Evolutionary conservation across 2,329 filamentous ascomycete genomes (phyloP), one percentile per base, ranked within the genome.

Genomic region (Stachybotrys chartarum): DNA sequence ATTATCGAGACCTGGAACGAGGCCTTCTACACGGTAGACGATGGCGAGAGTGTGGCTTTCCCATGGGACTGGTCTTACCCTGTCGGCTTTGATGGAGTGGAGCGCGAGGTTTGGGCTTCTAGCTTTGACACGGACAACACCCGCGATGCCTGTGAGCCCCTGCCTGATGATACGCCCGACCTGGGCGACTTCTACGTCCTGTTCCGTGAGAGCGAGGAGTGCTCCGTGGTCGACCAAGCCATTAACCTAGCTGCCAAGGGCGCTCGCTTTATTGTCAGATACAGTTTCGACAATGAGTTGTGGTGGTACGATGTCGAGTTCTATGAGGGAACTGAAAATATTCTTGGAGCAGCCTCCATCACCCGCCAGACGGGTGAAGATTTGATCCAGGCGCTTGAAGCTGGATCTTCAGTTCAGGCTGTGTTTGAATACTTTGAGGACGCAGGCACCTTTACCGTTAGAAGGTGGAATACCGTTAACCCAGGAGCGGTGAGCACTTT

Each of bases 231-330:
- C 14, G 35, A n/a, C 8, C 50, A 52, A 32, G 35, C 50, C 14
- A 44, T 30, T 4, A 80, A 80, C 55, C 75, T 68, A 42, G 74
- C 68, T 7, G 72, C 69, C 12, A 73, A 72, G 48, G 81, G 81
- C 30, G 80, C 78, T 50, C 75, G 76, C 62, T 82, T 82, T 56
- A 68, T 84, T 50, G 66, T 84, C 59, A 72, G 81, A 62, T 83
- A 83, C 66, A 81, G 82, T 70, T 12, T 39, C 18, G 35, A 52
- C 10, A n/a, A 51, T 31, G n/a, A 44, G 39, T 5, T 24, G 7
- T 45, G 4, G 14, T 17, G 16, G 31, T 47, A 17, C 45, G 17
- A 24, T 47, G 10, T 44, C 50, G 32, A 24, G 30, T 24, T 42
- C 35, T 42, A 24, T 24, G 45, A 47, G 45, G 45, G 45, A 24